Conservation (phyloP, 805 yeast genomes). For the Komagataella ulmi region DNA sequence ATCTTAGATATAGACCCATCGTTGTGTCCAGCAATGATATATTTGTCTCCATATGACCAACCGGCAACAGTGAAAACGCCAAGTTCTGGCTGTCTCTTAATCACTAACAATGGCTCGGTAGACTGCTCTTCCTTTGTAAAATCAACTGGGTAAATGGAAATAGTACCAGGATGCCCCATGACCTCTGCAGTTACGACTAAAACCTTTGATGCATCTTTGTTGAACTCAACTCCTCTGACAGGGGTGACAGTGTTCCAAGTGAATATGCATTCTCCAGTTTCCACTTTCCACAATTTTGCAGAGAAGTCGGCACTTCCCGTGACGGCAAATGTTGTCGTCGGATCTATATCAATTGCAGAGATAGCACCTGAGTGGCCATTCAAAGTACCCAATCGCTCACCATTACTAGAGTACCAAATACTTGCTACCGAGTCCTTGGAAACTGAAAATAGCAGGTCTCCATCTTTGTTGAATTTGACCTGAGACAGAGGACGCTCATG, state of each 20-base stretch:
- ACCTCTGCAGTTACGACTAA: conserved; percentile 81
- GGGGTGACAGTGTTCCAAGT: conserved; percentile 73
- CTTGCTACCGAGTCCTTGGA: conserved; percentile 86
- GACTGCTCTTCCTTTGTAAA: conserved; percentile 29
- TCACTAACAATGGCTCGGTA: conserved; percentile 42
- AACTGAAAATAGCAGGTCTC: conserved; percentile 84
- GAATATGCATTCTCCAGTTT: conserved; percentile 62
- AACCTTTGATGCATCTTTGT: conserved; percentile 55
- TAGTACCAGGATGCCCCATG: conserved; percentile 78
- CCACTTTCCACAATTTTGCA: conserved; percentile 73
- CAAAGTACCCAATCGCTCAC: conserved; percentile 92
- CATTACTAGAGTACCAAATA: conserved; percentile 90
- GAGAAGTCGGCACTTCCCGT: conserved; percentile 90
- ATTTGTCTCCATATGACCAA: conserved; percentile 67
- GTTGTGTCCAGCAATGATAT: conserved; percentile 76
- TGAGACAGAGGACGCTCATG: conserved; percentile 97
- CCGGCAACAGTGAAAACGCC: conserved; percentile 71
- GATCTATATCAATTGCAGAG: conserved; percentile 85
- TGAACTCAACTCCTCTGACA: conserved; percentile 82
- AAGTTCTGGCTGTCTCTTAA: conserved; percentile 42
- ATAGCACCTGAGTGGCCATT: conserved; percentile 87
- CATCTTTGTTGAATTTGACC: conserved; percentile 90
- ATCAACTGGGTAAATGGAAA: conserved; percentile 52
- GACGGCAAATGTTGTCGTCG: conserved; percentile 49
- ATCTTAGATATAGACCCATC: conserved; percentile 79